Percentiles rank a stretch among this genome's conserved stretches.
Conservation (phyloP, 2,329 filamentous ascomycete species). For the Thielaviopsis punctulata region DNA sequence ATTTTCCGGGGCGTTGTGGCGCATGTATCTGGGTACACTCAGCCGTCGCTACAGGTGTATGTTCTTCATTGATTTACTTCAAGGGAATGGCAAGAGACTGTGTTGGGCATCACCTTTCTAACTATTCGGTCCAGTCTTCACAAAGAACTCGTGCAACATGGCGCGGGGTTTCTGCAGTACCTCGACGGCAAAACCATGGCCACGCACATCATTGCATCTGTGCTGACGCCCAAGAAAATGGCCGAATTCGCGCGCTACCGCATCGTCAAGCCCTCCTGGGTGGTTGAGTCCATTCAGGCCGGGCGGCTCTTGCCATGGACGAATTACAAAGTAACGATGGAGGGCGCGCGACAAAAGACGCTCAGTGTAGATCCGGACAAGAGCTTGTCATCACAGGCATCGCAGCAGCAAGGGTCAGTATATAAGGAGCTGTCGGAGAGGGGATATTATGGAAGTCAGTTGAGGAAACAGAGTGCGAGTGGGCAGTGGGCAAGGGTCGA, state of each 20-base stretch:
- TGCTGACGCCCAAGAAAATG: slow-evolving; percentile 78
- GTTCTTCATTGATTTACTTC: slow-evolving; percentile 13
- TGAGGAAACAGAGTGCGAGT: too few relatives aligned
- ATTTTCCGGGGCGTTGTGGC: slow-evolving; percentile 86
- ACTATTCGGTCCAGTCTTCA: slow-evolving; percentile 39
- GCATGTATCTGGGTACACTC: slow-evolving; percentile 90
- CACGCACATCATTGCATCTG: slow-evolving; percentile 88
- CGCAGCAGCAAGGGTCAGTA: slow-evolving; percentile 38
- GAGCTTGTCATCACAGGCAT: slow-evolving; percentile 45
- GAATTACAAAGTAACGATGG: slow-evolving; percentile 66
- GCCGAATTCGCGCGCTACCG: slow-evolving; percentile 77
- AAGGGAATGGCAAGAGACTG: slow-evolving; percentile 12
- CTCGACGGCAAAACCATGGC: slow-evolving; percentile 86
- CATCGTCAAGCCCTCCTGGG: slow-evolving; percentile 88
- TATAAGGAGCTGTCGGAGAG: slow-evolving; percentile 69
- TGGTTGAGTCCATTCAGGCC: slow-evolving; percentile 72
- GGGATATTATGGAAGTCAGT: slow-evolving; percentile 67
- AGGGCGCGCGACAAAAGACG: slow-evolving; percentile 67
- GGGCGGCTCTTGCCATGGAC: slow-evolving; percentile 75
- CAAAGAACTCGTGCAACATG: slow-evolving; percentile 72
- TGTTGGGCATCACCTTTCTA: neutral
- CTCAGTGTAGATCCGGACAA: slow-evolving; percentile 40
- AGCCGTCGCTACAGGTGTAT: slow-evolving; percentile 69
- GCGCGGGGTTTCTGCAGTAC: slow-evolving; percentile 90
- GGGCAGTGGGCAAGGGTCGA: neutral